phyloP scores from a whole-genome alignment of 148 eudicot species.

The Linanthus parryae region DNA sequence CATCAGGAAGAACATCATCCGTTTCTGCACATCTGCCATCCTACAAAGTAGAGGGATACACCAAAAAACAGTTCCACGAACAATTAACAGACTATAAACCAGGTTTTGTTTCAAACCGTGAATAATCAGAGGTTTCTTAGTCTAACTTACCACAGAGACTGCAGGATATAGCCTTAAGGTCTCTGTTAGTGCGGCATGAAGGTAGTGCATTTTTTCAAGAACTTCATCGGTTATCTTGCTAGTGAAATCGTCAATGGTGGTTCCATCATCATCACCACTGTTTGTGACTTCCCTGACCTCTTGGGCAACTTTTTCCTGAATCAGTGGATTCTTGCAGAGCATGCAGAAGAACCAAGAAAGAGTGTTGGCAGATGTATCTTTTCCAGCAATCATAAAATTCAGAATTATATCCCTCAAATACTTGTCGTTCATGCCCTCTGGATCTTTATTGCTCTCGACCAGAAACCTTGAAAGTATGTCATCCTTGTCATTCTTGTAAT shows the following conservation, averaged over 20 bases:
- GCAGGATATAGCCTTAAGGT: conserved; percentile 37
- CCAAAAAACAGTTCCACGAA: too few species aligned
- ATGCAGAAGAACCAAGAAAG: conserved; percentile 71
- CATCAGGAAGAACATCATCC: conserved; percentile 71
- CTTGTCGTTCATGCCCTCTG: conserved; percentile 30
- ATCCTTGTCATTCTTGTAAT: conserved; percentile 42
- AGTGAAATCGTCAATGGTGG: conserved; percentile 17
- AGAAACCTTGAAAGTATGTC: conserved; percentile 67
- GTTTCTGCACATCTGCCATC: conserved; percentile 55
- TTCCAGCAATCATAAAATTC: conserved; percentile 66
- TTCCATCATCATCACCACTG: conserved; percentile 7
- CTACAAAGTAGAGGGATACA: conserved; percentile 28
- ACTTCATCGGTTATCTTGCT: conserved; percentile 19
- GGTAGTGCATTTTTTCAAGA: conserved; percentile 38
- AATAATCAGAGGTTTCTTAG: not conserved
- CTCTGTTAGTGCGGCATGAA: conserved; percentile 36
- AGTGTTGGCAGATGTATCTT: conserved; percentile 59
- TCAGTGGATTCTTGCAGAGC: conserved; percentile 54
- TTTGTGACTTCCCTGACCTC: conserved; percentile 30
- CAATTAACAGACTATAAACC: too few species aligned
- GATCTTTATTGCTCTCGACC: conserved; percentile 43
- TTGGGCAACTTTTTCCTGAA: conserved; percentile 50
- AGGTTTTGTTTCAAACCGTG: too few species aligned
- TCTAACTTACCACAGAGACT: conserved; percentile 26
- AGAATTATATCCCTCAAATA: conserved; percentile 66